Percentiles rank a stretch among this genome's conserved stretches.
Evolutionary conservation across 371 early-diverging fungal species (phyloP).

Genomic region (Dichotomocladium elegans): DNA sequence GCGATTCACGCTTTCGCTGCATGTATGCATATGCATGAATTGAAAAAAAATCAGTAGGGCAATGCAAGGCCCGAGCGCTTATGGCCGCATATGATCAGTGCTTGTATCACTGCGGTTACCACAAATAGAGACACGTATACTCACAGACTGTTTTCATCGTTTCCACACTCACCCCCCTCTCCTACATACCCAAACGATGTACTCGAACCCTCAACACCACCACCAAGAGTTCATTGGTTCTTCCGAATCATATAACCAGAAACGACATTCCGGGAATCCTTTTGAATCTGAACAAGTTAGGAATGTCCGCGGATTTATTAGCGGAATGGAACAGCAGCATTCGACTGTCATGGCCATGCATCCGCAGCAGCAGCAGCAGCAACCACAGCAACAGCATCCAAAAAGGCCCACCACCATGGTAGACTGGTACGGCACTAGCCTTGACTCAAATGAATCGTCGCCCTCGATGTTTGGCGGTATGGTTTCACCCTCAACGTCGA

Average conservation of each 20-base stretch:
- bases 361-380: constrained; percentile 10
- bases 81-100: no score
- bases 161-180: neutral
- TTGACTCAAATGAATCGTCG: constrained; percentile 41
- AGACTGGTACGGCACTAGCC: constrained; percentile 41
- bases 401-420: no score
- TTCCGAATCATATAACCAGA: constrained; percentile 22
- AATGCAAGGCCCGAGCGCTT: no score
- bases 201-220: constrained; percentile 2
- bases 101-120: neutral
- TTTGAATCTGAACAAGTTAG: neutral
- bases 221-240: constrained; percentile 20
- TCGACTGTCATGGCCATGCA: constrained; percentile 43
- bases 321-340: constrained; percentile 20
- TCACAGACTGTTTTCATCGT: no score
- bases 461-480: constrained; percentile 26
- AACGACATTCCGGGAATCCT: constrained; percentile 28
- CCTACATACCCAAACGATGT: neutral
- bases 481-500: constrained; percentile 41
- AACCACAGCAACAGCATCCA: no score
- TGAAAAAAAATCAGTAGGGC: neutral
- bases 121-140: neutral
- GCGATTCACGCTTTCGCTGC: neutral
- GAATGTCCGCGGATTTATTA: neutral
- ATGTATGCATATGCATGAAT: neutral